Percentiles rank a stretch among this genome's conserved stretches.
These are phyloP conservation scores for Podospora australis DNA, from an alignment of 495 filamentous ascomycete species.

Conservation along the genomic window DNA sequence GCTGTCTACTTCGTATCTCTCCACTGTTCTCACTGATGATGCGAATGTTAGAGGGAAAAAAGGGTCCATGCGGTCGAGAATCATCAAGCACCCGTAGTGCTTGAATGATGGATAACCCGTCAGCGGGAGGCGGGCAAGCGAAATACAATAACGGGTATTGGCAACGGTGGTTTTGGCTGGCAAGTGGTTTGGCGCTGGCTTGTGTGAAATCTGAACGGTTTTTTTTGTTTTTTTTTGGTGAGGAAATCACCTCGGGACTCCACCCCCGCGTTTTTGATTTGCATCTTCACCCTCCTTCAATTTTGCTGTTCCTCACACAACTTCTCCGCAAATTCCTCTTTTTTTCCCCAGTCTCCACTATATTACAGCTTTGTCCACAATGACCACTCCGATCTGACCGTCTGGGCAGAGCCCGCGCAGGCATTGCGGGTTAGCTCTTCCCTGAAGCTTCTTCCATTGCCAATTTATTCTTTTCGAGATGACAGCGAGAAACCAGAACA, in stretches of 20 bases:
- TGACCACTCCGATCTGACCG: no score
- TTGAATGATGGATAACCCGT: no score
- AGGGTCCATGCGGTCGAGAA: no score
- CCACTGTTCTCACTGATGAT: no score
- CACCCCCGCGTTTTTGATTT: conserved; percentile 19
- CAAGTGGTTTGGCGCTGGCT: neutral
- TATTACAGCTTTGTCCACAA: neutral
- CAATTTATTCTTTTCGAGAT: no score
- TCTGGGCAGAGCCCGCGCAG: no score
- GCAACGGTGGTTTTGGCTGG: neutral
- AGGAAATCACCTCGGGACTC: no score
- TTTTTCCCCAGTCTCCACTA: neutral
- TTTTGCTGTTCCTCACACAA: conserved; percentile 4
- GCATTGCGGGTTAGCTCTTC: neutral
- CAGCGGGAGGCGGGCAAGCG: no score
- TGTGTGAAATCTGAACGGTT: conserved; percentile 8
- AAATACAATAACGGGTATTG: no score
- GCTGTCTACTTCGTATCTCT: neutral
- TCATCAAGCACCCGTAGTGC: no score
- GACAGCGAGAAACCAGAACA: no score
- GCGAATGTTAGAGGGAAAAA: no score
- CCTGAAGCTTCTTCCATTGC: neutral
- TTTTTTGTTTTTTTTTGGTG: conserved; percentile 3
- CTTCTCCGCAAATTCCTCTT: conserved; percentile 4
- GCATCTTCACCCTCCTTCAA: conserved; percentile 8